Evolutionary conservation across 2,329 filamentous ascomycete genomes (phyloP).

Genomic region (Byssochlamys sp.): DNA sequence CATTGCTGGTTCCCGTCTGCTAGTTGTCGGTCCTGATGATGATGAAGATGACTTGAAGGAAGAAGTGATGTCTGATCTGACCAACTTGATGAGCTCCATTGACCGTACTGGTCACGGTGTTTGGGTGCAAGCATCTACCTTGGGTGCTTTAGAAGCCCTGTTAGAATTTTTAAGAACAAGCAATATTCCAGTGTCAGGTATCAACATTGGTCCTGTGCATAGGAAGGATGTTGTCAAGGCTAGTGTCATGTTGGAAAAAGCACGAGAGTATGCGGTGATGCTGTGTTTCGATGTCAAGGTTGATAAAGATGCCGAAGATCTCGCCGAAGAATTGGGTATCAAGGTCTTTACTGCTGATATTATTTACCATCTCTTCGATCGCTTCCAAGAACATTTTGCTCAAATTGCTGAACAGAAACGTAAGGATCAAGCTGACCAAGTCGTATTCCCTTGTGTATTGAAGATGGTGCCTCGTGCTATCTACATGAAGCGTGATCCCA

Average conservation of each 20-base stretch:
- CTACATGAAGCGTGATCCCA: too few relatives aligned
- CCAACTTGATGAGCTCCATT: conserved; percentile 80
- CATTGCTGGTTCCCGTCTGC: conserved; percentile 86
- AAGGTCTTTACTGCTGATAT: conserved; percentile 98
- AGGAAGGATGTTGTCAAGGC: conserved; percentile 93
- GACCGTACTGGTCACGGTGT: conserved; percentile 91
- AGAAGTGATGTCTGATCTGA: conserved; percentile 90
- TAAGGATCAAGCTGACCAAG: too few relatives aligned
- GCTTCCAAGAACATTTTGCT: conserved; percentile 95
- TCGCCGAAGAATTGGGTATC: conserved; percentile 90
- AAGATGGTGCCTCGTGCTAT: too few relatives aligned
- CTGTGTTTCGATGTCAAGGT: conserved; percentile 99
- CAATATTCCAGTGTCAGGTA: conserved; percentile 96
- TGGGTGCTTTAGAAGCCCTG: conserved; percentile 89
- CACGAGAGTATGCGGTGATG: conserved; percentile 91
- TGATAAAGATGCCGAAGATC: conserved; percentile 84
- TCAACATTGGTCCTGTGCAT: conserved; percentile 93
- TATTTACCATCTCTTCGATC: conserved; percentile 96
- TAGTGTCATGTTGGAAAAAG: conserved; percentile 91
- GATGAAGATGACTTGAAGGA: conserved; percentile 95
- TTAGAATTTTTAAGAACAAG: conserved; percentile 90
- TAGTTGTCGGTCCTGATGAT: conserved; percentile 88
- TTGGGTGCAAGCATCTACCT: conserved; percentile 90
- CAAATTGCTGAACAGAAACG: too few relatives aligned
- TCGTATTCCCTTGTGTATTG: too few relatives aligned